Base-by-base conservation (phyloP, 2,329 filamentous ascomycete genomes). In the Septoria petroselini region DNA sequence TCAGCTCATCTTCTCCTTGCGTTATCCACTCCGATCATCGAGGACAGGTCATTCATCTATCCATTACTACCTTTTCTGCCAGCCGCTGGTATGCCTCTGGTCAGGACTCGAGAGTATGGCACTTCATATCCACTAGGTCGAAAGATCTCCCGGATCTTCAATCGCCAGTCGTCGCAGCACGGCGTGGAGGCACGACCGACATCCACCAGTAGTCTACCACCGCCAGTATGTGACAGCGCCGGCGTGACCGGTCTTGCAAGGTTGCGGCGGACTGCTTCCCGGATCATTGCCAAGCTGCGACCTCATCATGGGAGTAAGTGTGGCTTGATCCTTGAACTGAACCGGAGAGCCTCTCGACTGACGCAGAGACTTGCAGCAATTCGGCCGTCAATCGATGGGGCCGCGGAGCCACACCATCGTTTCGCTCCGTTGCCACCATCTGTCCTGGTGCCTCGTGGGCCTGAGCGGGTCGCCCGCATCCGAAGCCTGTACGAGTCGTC, bases 381-480 rank as follows among this genome's bases (percentile, higher is more conserved):
- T n/a, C n/a, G n/a, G n/a, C n/a, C n/a, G n/a, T n/a, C n/a, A n/a
- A 40, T 58, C 43, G 60, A 63, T 51, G 59, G 56, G 17, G 33
- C 48, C 11, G 41, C 53, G 15, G 37, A 51, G 18, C 60, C 61
- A 11, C 37, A 54, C 17, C 58, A 62, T 39, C 61, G 58, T 19
- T 58, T 48, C 12, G 55, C 57, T 27, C 52, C 53, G 14, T 53
- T 54, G 11, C 50, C 50, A n/a, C 51, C 55, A 7, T 44, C 61
- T 9, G 58, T 49, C 1, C 31, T 63, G n/a, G 42, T 44, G 5
- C 43, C 31, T 9, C 37, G 34, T 4, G 18, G 23, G 14, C 30
- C 30, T 33, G 11, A 23, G 27, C 25, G 31, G 30, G 19, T 34
- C 29, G 23, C n/a, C 35, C 48, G 48, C 11, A 27, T 45, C n/a